Evolutionary conservation across 164 flowering plant genomes (phyloP).

Genomic region (Vitis labrusca): DNA sequence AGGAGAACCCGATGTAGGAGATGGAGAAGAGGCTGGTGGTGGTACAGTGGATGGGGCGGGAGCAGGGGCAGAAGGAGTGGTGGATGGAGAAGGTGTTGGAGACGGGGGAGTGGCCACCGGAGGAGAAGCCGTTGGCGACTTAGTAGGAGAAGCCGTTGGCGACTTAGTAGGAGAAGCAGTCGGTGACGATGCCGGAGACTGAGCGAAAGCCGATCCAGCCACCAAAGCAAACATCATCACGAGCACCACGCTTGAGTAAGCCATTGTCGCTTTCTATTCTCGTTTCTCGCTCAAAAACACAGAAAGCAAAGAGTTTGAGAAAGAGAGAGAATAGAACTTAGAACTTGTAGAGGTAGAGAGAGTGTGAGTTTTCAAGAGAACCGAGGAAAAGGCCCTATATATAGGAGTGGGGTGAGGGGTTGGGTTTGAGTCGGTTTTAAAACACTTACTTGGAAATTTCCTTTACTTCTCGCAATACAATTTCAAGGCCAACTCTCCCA

Average conservation of each 20-base stretch:
- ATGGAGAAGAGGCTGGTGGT: constrained; percentile 1
- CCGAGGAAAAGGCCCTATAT: no score
- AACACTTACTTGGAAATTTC: no score
- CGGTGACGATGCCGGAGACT: constrained; percentile 22
- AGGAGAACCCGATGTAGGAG: constrained; percentile 11
- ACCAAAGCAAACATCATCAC: constrained; percentile 21
- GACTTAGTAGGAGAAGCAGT: constrained; percentile 10
- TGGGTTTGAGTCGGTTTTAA: no score
- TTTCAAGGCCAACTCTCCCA: no score
- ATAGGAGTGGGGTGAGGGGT: no score
- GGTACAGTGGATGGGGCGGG: neutral
- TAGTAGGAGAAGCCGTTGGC: constrained; percentile 12
- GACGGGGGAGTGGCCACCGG: constrained; percentile 21
- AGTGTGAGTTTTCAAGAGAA: no score
- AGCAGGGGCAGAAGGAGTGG: constrained; percentile 11
- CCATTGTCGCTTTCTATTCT: constrained; percentile 15
- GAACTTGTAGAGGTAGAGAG: no score
- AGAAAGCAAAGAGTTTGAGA: neutral
- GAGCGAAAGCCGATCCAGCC: constrained; percentile 30
- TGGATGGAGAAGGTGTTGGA: constrained; percentile 10
- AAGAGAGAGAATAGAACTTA: neutral
- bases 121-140: constrained; percentile 15
- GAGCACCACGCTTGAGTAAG: constrained; percentile 4
- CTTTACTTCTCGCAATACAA: no score
- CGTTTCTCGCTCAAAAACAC: no score